Base-by-base conservation (phyloP, 768 basidiomycete species). In the Tulasnella sp. region DNA sequence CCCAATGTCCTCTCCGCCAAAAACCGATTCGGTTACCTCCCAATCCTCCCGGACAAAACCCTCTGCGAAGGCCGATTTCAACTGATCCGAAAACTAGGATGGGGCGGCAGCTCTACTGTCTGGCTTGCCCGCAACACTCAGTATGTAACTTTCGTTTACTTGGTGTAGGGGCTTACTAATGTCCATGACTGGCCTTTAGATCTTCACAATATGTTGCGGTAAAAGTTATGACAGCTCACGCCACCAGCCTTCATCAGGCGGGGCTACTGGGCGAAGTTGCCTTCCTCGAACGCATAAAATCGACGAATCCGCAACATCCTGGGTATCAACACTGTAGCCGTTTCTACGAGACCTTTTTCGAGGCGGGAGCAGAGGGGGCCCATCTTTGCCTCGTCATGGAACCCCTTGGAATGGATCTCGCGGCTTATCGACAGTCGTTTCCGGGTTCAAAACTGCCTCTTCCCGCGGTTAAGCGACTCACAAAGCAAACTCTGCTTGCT, bases 401-500 rank as follows among this genome's bases (percentile, higher is more conserved):
- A 21, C 39, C 44, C 24, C 48, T 74, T 39, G 78, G 78, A 21
- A 42, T 42, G 21, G 36, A 14, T n/a, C 27, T 79, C 16, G 19
- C 31, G 4, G 10, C 31, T 1, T 42, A 76, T 40, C 36, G 78
- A 21, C 2, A 52, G 14, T 34, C 10, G 19, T 71, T 40, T 24
- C 40, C 56, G 40, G 24, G 39, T 8, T 42, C 31, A 19, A 10
- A 34, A n/a, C 52, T 80, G 31, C 24, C 76, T 24, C n/a, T 72
- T 21, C 18, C 42, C 18, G 78, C 62, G 8, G 24, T 46, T 27
- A 77, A 75, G 62, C 76, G 68, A 12, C 42, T 77, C 27, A 31
- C 77, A 2, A 27, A 72, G n/a, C 62, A 80, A 58, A 39, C 78
- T 34, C 76, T 80, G 8, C 48, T 68, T 39, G 80, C 77, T 10